Evolutionary conservation across 192 early-diverging fungal genomes (phyloP), one percentile per base, ranked within the genome.

Genomic region (Backusella macrospora): DNA sequence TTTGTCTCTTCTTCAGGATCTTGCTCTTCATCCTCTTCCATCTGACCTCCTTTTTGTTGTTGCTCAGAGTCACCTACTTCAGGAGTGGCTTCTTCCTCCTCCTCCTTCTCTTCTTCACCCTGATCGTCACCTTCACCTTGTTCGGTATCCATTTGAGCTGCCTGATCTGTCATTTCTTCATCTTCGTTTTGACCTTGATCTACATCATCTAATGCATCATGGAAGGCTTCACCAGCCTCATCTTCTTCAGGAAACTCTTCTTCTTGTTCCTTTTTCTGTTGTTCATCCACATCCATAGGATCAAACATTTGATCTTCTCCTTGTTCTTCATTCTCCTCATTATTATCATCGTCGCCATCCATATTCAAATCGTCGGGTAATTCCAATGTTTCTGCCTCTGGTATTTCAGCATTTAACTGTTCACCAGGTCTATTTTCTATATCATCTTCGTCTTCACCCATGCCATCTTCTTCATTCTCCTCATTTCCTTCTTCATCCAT

Each of bases 281-380:
- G 80, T 40, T 84, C 84, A 23, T 83, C 81, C 10, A 77, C 80
- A 73, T 83, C 88, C 76, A 89, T 83, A 38, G 86, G 84, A 67
- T 87, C 82, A 42, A 86, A 80, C 65, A 81, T 82, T 59, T 59
- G 52, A 7, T 59, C 52, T 37, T 83, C 82, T 9, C 84, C 77
- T 9, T 87, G 73, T 16, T 86, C 89, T 40, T 89, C 84, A 62
- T 71, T 82, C 40, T 83, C 85, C 38, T 86, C 83, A 18, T 85
- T 83, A n/a, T 86, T 80, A 12, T 83, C 84, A 23, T 85, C 85
- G 23, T 80, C 83, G 34, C 82, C 91, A 73, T 93, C 91, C 63
- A 94, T 78, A 68, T 90, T 86, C 82, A 95, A 67, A 49, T 94
- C 88, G 42, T 96, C 93, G 10, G 93, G 93, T 34, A 96, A 77